Evolutionary conservation across 805 yeast species (phyloP), one percentile per base, ranked within the genome.

Genomic region (Monosporozyma aerobia): DNA sequence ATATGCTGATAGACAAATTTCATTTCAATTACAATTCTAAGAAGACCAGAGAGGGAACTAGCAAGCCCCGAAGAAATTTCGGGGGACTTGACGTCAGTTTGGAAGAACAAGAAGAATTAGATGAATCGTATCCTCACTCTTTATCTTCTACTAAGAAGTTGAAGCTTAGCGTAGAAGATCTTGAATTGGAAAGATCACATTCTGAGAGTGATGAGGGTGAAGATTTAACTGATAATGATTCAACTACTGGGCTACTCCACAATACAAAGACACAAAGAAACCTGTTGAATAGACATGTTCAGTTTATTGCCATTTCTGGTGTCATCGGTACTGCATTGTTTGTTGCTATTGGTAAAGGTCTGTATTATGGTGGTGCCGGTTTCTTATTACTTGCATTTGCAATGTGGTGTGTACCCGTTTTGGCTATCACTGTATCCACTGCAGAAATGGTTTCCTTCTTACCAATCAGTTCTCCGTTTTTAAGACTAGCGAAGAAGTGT

Each of bases 241-340:
- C 60, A 5, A 50, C 48, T 27, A 54, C 58, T 55, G 64, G 30
- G 40, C 57, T 30, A 56, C 52, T 47, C 25, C 61, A n/a, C 16
- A 52, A 53, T 22, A 56, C 55, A 29, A 51, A 49, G 16, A 75
- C 79, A 2, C 72, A 72, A 32, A 68, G 92, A 47, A 74, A 75
- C 30, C 71, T 86, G 52, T 70, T 75, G 55, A 80, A 82, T 51
- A 73, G 95, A 54, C 96, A 89, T 69, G 81, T 87, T 27, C 89
- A 86, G 61, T 73, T 87, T 51, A 81, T 87, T 55, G 85, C 88
- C 11, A 82, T 87, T 25, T 89, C 92, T 19, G 94, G 92, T 50
- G 83, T 88, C 41, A 84, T 87, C 57, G 95, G 95, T 41, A 83
- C 92, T 1, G 92, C 87, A 8, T 70, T 87, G 6, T 87, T 87